These are phyloP conservation scores for Neostapfia colusana DNA, from an alignment of 176 grass and related monocot genomes.

Conservation along the genomic window DNA sequence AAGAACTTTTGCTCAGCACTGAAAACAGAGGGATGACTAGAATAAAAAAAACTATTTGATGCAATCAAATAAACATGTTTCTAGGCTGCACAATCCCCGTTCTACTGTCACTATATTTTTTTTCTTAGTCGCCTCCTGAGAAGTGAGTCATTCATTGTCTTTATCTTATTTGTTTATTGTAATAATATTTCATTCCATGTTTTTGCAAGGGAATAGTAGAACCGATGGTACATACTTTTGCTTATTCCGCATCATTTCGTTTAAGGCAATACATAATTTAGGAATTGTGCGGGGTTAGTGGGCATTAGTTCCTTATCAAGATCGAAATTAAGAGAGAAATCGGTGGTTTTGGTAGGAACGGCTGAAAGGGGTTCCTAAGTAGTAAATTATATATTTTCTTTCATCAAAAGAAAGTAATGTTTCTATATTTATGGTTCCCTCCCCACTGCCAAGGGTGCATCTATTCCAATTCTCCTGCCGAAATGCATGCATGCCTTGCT, in stretches of 20 bases:
- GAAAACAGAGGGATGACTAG: too few relatives aligned
- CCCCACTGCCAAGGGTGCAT: slow-evolving; percentile 70
- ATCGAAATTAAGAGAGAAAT: slow-evolving; percentile 14
- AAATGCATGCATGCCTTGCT: slow-evolving; percentile 19
- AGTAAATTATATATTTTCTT: slow-evolving; percentile 24
- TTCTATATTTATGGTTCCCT: slow-evolving; percentile 41
- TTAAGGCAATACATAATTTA: slow-evolving; percentile 41
- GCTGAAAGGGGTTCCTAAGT: slow-evolving; percentile 32
- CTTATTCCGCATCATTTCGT: slow-evolving; percentile 41
- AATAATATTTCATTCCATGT: not conserved
- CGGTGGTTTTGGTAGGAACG: slow-evolving; percentile 23
- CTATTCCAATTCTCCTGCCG: slow-evolving; percentile 50
- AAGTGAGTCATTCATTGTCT: slow-evolving; percentile 28
- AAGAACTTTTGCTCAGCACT: slow-evolving; percentile 43
- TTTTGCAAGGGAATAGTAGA: slow-evolving; percentile 10
- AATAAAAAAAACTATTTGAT: too few relatives aligned
- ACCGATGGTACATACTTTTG: slow-evolving; percentile 12
- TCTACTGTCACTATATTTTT: too few relatives aligned
- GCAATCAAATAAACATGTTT: too few relatives aligned
- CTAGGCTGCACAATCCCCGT: too few relatives aligned
- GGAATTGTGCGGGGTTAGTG: slow-evolving; percentile 37
- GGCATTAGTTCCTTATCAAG: slow-evolving; percentile 48
- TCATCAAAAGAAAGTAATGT: slow-evolving; percentile 27
- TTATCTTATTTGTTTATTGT: not conserved
- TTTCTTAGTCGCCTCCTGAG: too few relatives aligned